Evolutionary conservation across 257 asterid species (phyloP).

Genomic region (Nicotiana tabacum): DNA sequence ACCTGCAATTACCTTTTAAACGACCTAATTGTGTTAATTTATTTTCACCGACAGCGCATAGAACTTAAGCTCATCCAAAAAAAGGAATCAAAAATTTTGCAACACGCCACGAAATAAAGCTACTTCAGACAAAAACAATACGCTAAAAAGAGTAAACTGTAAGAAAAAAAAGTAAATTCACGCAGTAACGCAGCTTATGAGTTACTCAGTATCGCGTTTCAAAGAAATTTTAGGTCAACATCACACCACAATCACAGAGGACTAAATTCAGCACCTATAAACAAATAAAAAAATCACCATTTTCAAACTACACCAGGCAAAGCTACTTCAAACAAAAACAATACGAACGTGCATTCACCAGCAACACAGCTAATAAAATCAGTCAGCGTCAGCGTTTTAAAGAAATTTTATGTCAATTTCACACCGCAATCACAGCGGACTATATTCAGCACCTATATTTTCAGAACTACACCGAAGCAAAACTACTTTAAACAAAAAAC

Average conservation of each 20-base stretch:
- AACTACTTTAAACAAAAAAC: background rate
- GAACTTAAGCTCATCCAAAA: conserved; percentile 6
- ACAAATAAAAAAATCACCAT: background rate
- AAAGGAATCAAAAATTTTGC: conserved; percentile 22
- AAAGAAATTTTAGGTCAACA: conserved; percentile 17
- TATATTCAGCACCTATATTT: background rate
- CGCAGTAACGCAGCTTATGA: background rate
- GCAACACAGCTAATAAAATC: background rate
- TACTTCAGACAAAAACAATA: background rate
- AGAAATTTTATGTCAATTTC: conserved; percentile 16
- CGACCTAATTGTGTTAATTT: no score
- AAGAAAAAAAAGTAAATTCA: background rate
- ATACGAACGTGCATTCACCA: background rate
- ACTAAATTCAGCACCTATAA: background rate
- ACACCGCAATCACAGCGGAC: background rate
- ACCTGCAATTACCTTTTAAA: no score
- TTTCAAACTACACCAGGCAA: background rate
- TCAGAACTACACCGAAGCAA: background rate
- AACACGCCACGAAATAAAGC: background rate
- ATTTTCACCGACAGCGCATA: no score
- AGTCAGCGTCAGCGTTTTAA: background rate
- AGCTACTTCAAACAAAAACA: background rate
- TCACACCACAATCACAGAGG: background rate
- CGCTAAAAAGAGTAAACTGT: background rate
- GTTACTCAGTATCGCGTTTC: background rate